Evolutionary conservation across 768 basidiomycete genomes (phyloP).

Genomic region (Gautieria morchelliformis): DNA sequence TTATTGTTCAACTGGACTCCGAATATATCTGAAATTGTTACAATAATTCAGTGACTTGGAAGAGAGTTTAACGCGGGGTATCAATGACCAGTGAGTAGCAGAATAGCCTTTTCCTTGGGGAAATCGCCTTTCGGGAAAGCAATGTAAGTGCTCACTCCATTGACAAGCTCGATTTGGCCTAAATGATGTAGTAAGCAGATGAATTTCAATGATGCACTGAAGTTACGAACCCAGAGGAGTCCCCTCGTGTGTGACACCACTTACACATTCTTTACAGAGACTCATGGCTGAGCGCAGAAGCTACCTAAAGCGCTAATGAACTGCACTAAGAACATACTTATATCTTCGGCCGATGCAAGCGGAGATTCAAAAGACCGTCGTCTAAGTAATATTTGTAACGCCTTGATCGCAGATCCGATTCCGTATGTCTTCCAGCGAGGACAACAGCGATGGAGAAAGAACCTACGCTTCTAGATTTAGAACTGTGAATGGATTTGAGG

Average conservation of each 20-base stretch:
- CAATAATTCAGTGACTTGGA: not conserved
- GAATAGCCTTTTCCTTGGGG: conserved; percentile 19
- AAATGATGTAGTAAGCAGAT: not conserved
- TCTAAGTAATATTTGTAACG: too few relatives aligned
- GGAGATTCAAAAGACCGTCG: too few relatives aligned
- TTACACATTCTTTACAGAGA: conserved; percentile 7
- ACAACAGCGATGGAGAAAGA: too few relatives aligned
- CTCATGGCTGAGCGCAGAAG: not conserved
- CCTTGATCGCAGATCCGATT: too few relatives aligned
- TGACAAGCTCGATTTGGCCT: conserved; percentile 13
- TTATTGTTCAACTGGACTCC: conserved; percentile 8
- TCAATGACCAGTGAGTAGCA: conserved; percentile 15
- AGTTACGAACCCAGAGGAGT: not conserved
- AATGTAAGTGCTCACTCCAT: conserved; percentile 17
- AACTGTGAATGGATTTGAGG: not conserved
- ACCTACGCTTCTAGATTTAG: too few relatives aligned
- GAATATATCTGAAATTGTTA: conserved; percentile 8
- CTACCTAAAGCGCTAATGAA: too few relatives aligned
- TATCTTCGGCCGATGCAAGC: too few relatives aligned
- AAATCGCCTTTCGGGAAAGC: conserved; percentile 16
- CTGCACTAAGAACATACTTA: too few relatives aligned
- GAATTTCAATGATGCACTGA: not conserved
- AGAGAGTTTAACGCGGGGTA: not conserved
- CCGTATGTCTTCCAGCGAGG: too few relatives aligned
- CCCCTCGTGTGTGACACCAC: conserved; percentile 10